Evolutionary conservation across 2,329 filamentous ascomycete genomes (phyloP).

Genomic region (Arthrinium puccinioides): DNA sequence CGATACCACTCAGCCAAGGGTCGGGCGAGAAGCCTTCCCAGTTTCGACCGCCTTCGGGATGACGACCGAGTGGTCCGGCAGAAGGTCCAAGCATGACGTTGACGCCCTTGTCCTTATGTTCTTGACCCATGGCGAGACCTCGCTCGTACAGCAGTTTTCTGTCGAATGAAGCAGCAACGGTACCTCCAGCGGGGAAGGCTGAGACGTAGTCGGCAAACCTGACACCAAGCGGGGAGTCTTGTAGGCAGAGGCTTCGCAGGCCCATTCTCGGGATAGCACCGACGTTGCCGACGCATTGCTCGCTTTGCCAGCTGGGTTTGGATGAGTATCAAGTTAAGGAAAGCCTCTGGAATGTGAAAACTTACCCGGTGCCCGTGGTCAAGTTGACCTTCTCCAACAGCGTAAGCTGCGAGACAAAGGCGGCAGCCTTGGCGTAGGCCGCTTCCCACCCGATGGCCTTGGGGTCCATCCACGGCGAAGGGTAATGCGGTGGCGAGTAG

Average conservation of each 20-base stretch:
- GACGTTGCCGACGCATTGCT: slow-evolving; percentile 70
- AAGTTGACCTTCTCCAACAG: slow-evolving; percentile 88
- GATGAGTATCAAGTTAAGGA: neutral
- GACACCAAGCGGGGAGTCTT: slow-evolving; percentile 78
- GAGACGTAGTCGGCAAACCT: slow-evolving; percentile 73
- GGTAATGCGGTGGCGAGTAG: slow-evolving; percentile 47
- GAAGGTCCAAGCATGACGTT: slow-evolving; percentile 70
- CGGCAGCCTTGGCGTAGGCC: slow-evolving; percentile 68
- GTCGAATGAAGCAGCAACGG: slow-evolving; percentile 78
- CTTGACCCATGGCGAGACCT: slow-evolving; percentile 64
- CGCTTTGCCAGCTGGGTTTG: slow-evolving; percentile 51
- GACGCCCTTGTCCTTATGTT: slow-evolving; percentile 65
- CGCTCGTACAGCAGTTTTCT: slow-evolving; percentile 62
- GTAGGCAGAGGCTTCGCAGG: slow-evolving; percentile 70
- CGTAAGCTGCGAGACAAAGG: slow-evolving; percentile 77
- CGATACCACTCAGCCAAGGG: slow-evolving; percentile 65
- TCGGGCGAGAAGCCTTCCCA: slow-evolving; percentile 70
- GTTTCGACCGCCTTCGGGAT: slow-evolving; percentile 60
- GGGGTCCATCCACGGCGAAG: slow-evolving; percentile 80
- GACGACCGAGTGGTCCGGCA: slow-evolving; percentile 63
- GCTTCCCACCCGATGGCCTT: slow-evolving; percentile 64
- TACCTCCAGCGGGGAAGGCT: slow-evolving; percentile 72
- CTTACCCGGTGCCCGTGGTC: slow-evolving; percentile 81
- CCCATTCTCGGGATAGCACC: slow-evolving; percentile 65
- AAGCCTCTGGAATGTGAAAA: slow-evolving; percentile 6